Evolutionary conservation across 139 green algal species (phyloP).

Genomic region (Chlorella sp.): DNA sequence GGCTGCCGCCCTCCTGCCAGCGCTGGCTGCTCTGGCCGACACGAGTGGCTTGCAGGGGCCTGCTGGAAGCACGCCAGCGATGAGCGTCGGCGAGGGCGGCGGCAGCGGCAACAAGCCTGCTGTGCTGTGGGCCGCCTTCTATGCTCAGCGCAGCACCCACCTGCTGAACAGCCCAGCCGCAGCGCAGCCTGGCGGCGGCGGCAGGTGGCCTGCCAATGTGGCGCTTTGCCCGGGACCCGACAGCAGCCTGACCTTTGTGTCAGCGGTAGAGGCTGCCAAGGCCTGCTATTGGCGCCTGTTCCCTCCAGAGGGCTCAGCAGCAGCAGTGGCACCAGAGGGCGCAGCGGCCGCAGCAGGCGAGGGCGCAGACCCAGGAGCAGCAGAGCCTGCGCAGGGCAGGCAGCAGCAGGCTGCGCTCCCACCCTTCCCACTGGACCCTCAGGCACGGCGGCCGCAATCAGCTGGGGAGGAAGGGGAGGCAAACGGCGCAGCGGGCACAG

Average conservation of each 20-base stretch:
- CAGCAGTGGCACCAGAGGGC: neutral
- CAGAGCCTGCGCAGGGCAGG: too few relatives aligned
- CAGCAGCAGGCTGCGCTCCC: neutral
- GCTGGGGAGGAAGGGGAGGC: neutral
- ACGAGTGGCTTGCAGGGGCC: neutral
- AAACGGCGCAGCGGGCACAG: neutral
- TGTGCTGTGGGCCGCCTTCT: slow-evolving; percentile 34
- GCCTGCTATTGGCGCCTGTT: slow-evolving; percentile 34
- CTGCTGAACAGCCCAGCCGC: neutral
- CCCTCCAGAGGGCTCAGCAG: neutral
- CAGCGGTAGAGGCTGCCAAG: slow-evolving; percentile 31
- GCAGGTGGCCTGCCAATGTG: slow-evolving; percentile 38
- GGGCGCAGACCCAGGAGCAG: too few relatives aligned
- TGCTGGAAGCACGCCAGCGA: neutral
- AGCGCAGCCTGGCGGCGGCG: neutral
- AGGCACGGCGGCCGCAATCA: neutral
- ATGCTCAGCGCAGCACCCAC: neutral
- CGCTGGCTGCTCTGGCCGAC: slow-evolving; percentile 18
- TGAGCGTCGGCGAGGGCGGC: neutral
- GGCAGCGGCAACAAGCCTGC: neutral
- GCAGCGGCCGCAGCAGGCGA: neutral
- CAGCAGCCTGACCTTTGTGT: neutral
- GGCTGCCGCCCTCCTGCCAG: slow-evolving; percentile 5
- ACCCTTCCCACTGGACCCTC: neutral
- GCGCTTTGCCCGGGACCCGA: slow-evolving; percentile 30